Conservation (phyloP, 805 yeast species). For the Tetrapisispora phaffii region DNA sequence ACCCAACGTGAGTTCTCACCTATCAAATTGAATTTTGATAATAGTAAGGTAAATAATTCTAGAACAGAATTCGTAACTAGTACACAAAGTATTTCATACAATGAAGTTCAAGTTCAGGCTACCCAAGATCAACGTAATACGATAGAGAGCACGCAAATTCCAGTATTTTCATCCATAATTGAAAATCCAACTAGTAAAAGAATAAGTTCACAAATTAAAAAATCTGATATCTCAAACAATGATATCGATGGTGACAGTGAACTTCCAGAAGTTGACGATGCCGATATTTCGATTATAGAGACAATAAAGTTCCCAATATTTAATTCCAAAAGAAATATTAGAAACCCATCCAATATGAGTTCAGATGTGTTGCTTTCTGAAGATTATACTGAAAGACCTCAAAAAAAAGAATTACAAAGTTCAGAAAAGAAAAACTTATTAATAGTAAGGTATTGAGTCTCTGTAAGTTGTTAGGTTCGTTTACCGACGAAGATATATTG, state of each 20-base stretch:
- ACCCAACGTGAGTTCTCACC: neutral
- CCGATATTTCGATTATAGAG: neutral
- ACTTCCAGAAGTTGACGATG: neutral
- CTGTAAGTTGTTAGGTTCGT: neutral
- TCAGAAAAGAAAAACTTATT: neutral
- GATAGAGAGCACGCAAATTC: neutral
- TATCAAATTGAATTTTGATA: neutral
- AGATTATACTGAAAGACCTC: too few relatives aligned
- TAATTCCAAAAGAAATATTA: neutral
- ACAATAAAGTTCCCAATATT: conserved; percentile 17
- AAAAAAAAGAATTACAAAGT: too few relatives aligned
- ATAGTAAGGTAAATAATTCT: too few relatives aligned
- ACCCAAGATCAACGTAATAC: conserved; percentile 4
- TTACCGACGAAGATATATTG: neutral
- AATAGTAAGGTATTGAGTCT: neutral
- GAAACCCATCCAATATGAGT: conserved; percentile 2
- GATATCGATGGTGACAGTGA: neutral
- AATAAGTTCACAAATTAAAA: neutral
- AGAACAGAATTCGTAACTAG: neutral
- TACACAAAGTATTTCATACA: neutral
- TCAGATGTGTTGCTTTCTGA: too few relatives aligned
- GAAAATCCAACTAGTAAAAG: neutral
- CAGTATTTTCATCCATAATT: neutral
- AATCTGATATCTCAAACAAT: neutral
- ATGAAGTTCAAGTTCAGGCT: conserved; percentile 9